phyloP scores from a whole-genome alignment of 345 rosid species.

The Populus pruinosa region DNA sequence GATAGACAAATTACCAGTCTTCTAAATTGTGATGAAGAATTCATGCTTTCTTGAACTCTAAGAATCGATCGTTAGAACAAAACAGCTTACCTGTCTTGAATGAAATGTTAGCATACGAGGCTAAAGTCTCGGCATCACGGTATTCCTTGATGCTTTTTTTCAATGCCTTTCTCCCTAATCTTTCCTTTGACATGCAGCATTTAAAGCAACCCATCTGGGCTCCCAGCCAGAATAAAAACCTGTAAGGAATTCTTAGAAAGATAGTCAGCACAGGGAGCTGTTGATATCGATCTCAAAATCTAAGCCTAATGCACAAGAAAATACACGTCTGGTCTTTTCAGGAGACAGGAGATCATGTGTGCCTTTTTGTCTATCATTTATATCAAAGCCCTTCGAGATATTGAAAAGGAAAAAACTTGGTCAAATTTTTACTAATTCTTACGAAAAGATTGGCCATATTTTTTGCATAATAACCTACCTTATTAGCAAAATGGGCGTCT shows the following conservation, averaged over 20 bases:
- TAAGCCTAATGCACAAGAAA: too few relatives aligned
- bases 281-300: background rate
- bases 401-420: too few relatives aligned
- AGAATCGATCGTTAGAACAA: background rate
- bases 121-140: conserved; percentile 47
- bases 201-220: conserved; percentile 49
- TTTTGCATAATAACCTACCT: too few relatives aligned
- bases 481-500: background rate
- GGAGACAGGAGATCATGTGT: too few relatives aligned
- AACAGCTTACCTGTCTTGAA: conserved; percentile 57
- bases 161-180: conserved; percentile 42
- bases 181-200: conserved; percentile 55
- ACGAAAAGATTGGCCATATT: too few relatives aligned
- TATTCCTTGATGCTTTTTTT: conserved; percentile 57
- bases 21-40: too few relatives aligned
- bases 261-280: background rate
- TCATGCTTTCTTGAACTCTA: too few relatives aligned
- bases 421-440: too few relatives aligned
- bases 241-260: background rate
- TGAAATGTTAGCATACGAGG: conserved; percentile 70
- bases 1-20: background rate
- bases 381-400: too few relatives aligned
- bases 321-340: too few relatives aligned
- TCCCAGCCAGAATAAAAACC: conserved; percentile 31
- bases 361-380: too few relatives aligned